Evolutionary conservation across 2,329 filamentous ascomycete species (phyloP).

Genomic region (Fusarium anthophilum): DNA sequence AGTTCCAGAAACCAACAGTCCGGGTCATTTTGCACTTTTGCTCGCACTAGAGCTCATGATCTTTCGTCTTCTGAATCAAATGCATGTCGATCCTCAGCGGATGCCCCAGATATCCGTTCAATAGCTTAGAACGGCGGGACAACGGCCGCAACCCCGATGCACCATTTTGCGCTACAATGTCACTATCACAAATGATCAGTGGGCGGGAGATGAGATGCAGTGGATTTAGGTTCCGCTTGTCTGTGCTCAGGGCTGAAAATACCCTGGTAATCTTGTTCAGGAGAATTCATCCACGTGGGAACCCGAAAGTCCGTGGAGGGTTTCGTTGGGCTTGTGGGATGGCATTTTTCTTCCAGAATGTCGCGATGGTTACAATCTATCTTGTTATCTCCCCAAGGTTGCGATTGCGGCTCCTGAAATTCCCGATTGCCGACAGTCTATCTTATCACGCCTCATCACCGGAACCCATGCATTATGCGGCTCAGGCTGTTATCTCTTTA

Average conservation of each 20-base stretch:
- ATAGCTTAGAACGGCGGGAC: not conserved
- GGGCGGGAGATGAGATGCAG: constrained; percentile 3
- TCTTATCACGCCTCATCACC: not conserved
- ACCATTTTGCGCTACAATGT: not conserved
- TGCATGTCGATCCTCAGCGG: not conserved
- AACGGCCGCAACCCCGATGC: not conserved
- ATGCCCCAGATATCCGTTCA: not conserved
- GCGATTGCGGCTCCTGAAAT: not conserved
- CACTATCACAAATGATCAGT: not conserved
- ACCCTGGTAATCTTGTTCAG: not conserved
- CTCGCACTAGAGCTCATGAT: not conserved
- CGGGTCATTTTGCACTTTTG: not conserved
- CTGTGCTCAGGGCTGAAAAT: not conserved
- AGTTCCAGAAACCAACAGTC: not conserved
- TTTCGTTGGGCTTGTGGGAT: not conserved
- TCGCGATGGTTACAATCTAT: not conserved
- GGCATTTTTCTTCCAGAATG: not conserved
- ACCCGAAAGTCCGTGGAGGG: not conserved
- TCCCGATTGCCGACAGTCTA: not conserved
- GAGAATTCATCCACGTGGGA: constrained; percentile 8
- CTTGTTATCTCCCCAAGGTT: not conserved
- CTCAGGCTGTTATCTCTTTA: not conserved
- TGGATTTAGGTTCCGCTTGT: not conserved
- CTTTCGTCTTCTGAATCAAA: not conserved
- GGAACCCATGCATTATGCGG: not conserved